Evolutionary conservation across 768 basidiomycete genomes (phyloP), one percentile per base, ranked within the genome.

Genomic region (Auriscalpium vulgare): DNA sequence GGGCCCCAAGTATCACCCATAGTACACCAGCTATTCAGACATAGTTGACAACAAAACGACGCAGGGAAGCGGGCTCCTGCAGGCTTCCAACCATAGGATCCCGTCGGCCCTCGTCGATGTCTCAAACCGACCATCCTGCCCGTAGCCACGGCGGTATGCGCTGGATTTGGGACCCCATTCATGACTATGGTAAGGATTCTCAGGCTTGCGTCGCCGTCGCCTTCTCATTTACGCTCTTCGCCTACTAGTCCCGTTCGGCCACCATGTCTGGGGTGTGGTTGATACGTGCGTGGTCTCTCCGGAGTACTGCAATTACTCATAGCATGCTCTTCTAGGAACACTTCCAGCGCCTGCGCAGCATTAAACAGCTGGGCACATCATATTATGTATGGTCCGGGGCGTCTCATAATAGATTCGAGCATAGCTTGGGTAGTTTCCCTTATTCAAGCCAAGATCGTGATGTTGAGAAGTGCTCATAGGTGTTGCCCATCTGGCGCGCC

Each of bases 381-480:
- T 84, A 82, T 60, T 82, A 79, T 59, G 86, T 92, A 34, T 92
- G 86, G 80, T 82, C 85, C 0, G 80, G 87, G 2, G 91, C 87
- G 0, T 78, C 85, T 0, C 91, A 92, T 63, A 91, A 83, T 56
- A 80, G 91, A 0, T 91, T 93, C 61, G 90, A 92, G 61, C 90
- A 93, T 64, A 85, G 79, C 58, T 71, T 93, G n/a, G 90, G 90
- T 86, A 51, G 19, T 68, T 57, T 40, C 7, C 10, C 55, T 10
- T 44, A 17, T 23, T 4, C 44, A 17, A 51, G 0, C 1, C 37
- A 37, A 8, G 45, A 47, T 56, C 56, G 13, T 21, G 37, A 34
- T 9, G 37, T 48, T 29, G 56, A 55, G 21, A 21, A 51, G 7
- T 16, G n/a, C 10, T 5, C n/a, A n/a, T 57, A 92, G 90, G 90